Evolutionary conservation across 441 rosid species (phyloP).

Genomic region (Euphorbia corollata): DNA sequence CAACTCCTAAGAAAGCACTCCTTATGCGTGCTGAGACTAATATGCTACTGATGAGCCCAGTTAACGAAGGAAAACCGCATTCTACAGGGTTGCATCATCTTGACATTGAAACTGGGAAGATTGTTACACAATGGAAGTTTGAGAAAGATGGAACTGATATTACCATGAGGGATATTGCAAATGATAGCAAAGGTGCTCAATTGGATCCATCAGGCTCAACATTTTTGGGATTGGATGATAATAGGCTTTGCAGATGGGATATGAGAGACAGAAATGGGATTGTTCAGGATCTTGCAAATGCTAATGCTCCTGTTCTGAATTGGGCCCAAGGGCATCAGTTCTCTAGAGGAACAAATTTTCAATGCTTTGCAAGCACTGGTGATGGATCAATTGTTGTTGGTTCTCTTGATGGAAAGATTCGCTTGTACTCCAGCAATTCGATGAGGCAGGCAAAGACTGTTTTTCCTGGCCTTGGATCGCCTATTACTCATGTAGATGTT

Average conservation of each 20-base stretch:
- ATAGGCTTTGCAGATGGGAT: slow-evolving; percentile 95
- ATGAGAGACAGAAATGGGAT: slow-evolving; percentile 84
- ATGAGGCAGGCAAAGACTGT: slow-evolving; percentile 96
- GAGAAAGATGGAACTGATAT: slow-evolving; percentile 92
- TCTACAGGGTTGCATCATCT: slow-evolving; percentile 79
- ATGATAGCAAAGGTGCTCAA: slow-evolving; percentile 88
- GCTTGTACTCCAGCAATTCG: slow-evolving; percentile 66
- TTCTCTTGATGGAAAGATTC: slow-evolving; percentile 87
- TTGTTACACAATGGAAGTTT: slow-evolving; percentile 81
- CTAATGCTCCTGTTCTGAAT: slow-evolving; percentile 60
- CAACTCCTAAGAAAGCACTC: slow-evolving; percentile 76
- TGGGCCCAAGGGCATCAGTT: slow-evolving; percentile 95
- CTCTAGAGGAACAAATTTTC: slow-evolving; percentile 89
- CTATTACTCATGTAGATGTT: slow-evolving; percentile 86
- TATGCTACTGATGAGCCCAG: slow-evolving; percentile 94
- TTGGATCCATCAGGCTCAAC: slow-evolving; percentile 92
- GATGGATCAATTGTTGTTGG: slow-evolving; percentile 95
- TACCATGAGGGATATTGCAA: slow-evolving; percentile 79
- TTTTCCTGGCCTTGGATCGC: slow-evolving; percentile 94
- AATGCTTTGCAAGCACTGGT: slow-evolving; percentile 89
- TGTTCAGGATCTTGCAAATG: slow-evolving; percentile 77
- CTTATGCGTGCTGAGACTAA: slow-evolving; percentile 95
- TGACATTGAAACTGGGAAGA: slow-evolving; percentile 87
- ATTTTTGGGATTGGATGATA: slow-evolving; percentile 90
- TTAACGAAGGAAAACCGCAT: slow-evolving; percentile 52